These are phyloP conservation scores for Achlya hypogyna DNA, from an alignment of 352 stramenopile genomes.

Conservation along the genomic window DNA sequence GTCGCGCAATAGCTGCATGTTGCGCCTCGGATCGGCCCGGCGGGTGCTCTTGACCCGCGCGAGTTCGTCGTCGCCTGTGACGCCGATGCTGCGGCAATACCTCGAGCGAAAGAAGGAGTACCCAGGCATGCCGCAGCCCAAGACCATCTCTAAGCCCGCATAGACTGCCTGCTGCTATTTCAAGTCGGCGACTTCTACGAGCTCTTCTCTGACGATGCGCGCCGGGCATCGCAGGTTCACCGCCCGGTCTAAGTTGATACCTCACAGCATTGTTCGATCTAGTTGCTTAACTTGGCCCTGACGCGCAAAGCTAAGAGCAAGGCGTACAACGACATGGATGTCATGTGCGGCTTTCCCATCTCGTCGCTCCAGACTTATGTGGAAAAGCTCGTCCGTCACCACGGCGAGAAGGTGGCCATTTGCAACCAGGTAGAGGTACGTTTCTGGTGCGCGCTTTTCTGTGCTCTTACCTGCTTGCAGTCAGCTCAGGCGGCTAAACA, in stretches of 20 bases:
- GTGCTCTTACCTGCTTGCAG: no score
- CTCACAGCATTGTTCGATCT: neutral
- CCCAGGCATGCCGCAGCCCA: constrained; percentile 28
- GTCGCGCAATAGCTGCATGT: neutral
- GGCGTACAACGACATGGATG: constrained; percentile 38
- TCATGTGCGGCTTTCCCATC: constrained; percentile 74
- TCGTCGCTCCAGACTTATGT: constrained; percentile 64
- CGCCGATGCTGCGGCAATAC: constrained; percentile 68
- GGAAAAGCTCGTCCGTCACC: constrained; percentile 71
- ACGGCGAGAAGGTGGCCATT: constrained; percentile 74
- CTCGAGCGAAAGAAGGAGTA: constrained; percentile 68
- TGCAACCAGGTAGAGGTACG: constrained; percentile 74
- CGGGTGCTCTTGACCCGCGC: neutral
- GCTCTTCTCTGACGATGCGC: constrained; percentile 69
- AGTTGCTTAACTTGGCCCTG: constrained; percentile 63
- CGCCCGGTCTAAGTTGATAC: neutral
- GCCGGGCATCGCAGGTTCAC: constrained; percentile 51
- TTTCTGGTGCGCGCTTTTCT: neutral
- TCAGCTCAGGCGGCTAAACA: constrained; percentile 40
- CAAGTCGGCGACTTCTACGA: constrained; percentile 82
- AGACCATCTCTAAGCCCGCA: neutral
- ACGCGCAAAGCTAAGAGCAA: constrained; percentile 50
- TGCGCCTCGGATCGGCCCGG: neutral
- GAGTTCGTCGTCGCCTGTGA: constrained; percentile 7
- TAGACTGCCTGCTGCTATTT: constrained; percentile 76